Evolutionary conservation across 768 basidiomycete species (phyloP).

Genomic region (Mycena crocata): DNA sequence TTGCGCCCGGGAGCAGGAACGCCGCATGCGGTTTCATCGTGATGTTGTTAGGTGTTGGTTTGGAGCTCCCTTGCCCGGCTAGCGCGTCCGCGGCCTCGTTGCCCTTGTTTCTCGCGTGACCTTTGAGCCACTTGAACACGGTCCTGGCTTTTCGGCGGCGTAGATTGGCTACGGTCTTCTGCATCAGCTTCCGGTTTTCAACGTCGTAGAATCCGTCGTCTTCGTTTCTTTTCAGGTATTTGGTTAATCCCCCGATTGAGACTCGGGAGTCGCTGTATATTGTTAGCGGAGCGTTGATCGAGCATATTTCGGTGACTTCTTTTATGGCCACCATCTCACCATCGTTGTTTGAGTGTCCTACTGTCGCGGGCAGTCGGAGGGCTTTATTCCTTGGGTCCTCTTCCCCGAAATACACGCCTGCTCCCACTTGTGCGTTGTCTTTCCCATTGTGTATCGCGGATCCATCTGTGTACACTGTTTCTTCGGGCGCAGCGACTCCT

Average conservation of each 20-base stretch:
- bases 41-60: not conserved
- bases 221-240: slow-evolving; percentile 6
- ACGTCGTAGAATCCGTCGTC: not conserved
- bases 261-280: not conserved
- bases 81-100: not conserved
- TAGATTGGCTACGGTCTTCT: not conserved
- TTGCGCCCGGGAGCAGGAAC: not conserved
- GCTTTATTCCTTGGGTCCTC: slow-evolving; percentile 6
- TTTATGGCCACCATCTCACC: slow-evolving; percentile 18
- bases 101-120: not conserved
- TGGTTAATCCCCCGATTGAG: not conserved
- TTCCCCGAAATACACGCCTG: slow-evolving; percentile 8
- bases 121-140: not conserved
- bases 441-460: slow-evolving; percentile 22
- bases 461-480: slow-evolving; percentile 5
- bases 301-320: not conserved
- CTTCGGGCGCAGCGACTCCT: not conserved
- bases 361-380: not conserved
- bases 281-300: not conserved
- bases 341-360: slow-evolving; percentile 9
- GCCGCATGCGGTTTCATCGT: not conserved
- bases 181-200: not conserved
- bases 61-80: not conserved
- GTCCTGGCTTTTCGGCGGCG: not conserved
- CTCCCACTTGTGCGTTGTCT: slow-evolving; percentile 4